Evolutionary conservation across 345 rosid species (phyloP).

Genomic region (Leavenworthia alabamica): DNA sequence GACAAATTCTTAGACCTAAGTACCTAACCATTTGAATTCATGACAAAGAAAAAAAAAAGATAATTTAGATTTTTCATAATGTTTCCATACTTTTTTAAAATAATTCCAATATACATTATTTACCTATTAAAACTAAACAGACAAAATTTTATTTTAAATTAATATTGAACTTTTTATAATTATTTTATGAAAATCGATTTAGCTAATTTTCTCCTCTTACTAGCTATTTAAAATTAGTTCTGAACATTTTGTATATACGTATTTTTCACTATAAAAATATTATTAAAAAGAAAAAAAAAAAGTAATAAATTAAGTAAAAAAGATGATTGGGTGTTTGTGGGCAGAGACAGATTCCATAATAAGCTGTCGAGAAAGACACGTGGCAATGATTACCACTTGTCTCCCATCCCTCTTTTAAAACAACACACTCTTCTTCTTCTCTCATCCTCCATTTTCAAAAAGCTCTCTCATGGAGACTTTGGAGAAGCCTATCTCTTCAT

Average conservation of each 20-base stretch:
- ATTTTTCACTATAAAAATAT: too few relatives aligned
- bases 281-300: too few relatives aligned
- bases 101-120: background rate
- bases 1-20: conserved; percentile 14
- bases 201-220: background rate
- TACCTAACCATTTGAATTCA: conserved; percentile 14
- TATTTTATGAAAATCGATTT: background rate
- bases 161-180: background rate
- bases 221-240: too few relatives aligned
- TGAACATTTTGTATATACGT: too few relatives aligned
- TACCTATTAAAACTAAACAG: background rate
- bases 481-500: conserved; percentile 26
- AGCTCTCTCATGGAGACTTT: conserved; percentile 36
- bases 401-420: conserved; percentile 24
- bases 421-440: conserved; percentile 17
- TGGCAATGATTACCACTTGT: conserved; percentile 29
- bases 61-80: background rate
- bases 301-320: background rate
- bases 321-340: conserved; percentile 19
- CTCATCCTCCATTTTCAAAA: background rate
- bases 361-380: conserved; percentile 36
- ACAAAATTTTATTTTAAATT: background rate
- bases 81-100: background rate
- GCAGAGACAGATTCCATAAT: conserved; percentile 25
- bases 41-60: background rate